These are phyloP conservation scores for Xanthoceras sorbifolium DNA, from an alignment of 345 rosid species.

Conservation along the genomic window DNA sequence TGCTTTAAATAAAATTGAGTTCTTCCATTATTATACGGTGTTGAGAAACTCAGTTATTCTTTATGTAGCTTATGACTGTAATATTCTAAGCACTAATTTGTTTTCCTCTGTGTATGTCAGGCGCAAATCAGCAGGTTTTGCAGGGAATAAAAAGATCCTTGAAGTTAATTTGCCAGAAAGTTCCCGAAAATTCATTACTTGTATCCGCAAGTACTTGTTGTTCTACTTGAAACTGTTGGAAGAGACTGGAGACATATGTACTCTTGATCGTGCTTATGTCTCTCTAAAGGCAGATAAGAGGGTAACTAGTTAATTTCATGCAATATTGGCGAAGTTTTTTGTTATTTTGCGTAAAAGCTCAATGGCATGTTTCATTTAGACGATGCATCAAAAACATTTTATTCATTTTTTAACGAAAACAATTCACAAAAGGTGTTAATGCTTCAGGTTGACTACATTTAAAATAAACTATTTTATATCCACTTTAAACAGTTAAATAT, in stretches of 20 bases:
- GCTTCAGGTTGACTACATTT: constrained; percentile 2
- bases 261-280: constrained; percentile 83
- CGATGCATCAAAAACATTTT: neutral
- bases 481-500: neutral
- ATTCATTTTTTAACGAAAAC: neutral
- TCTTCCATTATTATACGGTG: neutral
- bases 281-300: constrained; percentile 90
- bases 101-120: constrained; percentile 43
- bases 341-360: neutral
- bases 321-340: constrained; percentile 1
- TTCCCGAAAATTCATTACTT: constrained; percentile 93
- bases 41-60: neutral
- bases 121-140: constrained; percentile 77
- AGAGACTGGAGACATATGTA: constrained; percentile 77
- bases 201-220: constrained; percentile 85
- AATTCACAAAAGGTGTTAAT: neutral
- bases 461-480: neutral
- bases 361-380: constrained; percentile 12
- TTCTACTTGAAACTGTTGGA: constrained; percentile 90
- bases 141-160: constrained; percentile 83
- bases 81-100: constrained; percentile 8
- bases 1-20: neutral
- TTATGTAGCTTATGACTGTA: neutral
- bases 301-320: constrained; percentile 48
- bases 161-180: constrained; percentile 96